phyloP scores from a whole-genome alignment of 495 filamentous ascomycete genomes.

The Podospora tetraspora region DNA sequence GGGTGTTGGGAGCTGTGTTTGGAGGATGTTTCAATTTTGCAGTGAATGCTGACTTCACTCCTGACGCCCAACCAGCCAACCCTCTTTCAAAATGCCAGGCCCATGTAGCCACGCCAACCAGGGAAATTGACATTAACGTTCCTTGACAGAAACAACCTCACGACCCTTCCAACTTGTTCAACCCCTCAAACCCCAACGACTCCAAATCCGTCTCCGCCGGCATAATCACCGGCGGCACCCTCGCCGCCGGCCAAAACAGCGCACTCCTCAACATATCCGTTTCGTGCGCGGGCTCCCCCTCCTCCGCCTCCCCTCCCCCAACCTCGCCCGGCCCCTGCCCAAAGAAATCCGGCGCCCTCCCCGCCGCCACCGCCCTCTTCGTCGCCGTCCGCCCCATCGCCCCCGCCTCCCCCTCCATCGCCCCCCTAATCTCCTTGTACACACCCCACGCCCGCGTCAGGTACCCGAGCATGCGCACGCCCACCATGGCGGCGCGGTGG shows the following conservation, averaged over 20 bases:
- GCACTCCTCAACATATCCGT: conserved; percentile 35
- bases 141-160: not conserved
- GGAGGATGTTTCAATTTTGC: too few species aligned
- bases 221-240: conserved; percentile 43
- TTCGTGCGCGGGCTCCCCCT: conserved; percentile 6
- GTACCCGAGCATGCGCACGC: conserved; percentile 50
- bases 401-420: not conserved
- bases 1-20: too few species aligned
- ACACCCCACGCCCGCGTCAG: conserved; percentile 53
- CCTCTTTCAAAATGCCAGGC: not conserved
- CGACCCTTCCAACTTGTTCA: not conserved
- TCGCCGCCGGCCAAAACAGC: conserved; percentile 51
- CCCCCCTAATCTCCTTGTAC: conserved; percentile 35
- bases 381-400: conserved; percentile 12
- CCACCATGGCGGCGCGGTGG: conserved; percentile 53
- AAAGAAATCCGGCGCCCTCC: conserved; percentile 46
- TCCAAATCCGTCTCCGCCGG: conserved; percentile 36
- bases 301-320: not conserved
- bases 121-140: too few species aligned
- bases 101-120: too few species aligned
- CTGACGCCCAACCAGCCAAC: not conserved
- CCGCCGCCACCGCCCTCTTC: conserved; percentile 28
- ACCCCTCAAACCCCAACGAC: conserved; percentile 40
- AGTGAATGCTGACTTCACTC: not conserved
- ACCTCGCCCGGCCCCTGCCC: conserved; percentile 38